These are phyloP conservation scores for Kurtzmaniella quercitrusa DNA, from an alignment of 1,139 yeast genomes.

Conservation along the genomic window DNA sequence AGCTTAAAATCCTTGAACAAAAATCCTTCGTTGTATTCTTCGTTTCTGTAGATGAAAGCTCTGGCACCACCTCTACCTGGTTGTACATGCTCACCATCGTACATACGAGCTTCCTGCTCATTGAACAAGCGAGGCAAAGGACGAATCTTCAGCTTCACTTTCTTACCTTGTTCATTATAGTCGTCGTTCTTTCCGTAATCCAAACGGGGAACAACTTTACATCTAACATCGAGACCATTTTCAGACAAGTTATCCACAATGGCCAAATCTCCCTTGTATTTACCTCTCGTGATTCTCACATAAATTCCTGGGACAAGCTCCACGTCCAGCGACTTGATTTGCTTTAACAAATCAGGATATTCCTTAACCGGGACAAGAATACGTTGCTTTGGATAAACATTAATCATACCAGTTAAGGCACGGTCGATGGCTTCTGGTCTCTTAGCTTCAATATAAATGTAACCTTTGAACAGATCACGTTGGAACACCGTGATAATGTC, in stretches of 20 bases:
- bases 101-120: slow-evolving; percentile 59
- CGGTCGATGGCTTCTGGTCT: slow-evolving; percentile 88
- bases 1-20: slow-evolving; percentile 82
- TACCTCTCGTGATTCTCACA: slow-evolving; percentile 86
- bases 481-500: slow-evolving; percentile 90
- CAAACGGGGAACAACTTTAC: slow-evolving; percentile 87
- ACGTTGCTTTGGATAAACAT: slow-evolving; percentile 67
- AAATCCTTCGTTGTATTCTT: slow-evolving; percentile 87
- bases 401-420: slow-evolving; percentile 86
- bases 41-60: slow-evolving; percentile 73
- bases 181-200: slow-evolving; percentile 79
- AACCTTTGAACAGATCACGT: slow-evolving; percentile 88
- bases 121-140: slow-evolving; percentile 86
- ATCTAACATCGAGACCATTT: slow-evolving; percentile 88
- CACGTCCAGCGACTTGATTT: slow-evolving; percentile 82
- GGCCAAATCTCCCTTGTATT: slow-evolving; percentile 90
- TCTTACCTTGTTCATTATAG: slow-evolving; percentile 51
- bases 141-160: slow-evolving; percentile 54
- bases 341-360: slow-evolving; percentile 88
- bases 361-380: slow-evolving; percentile 92
- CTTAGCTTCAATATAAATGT: slow-evolving; percentile 90
- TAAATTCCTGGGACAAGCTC: slow-evolving; percentile 89
- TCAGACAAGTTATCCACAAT: slow-evolving; percentile 90
- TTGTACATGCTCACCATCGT: slow-evolving; percentile 57
- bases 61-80: slow-evolving; percentile 78